Conservation (phyloP, 2,329 filamentous ascomycete species). For the Paecilomyces variotii region DNA sequence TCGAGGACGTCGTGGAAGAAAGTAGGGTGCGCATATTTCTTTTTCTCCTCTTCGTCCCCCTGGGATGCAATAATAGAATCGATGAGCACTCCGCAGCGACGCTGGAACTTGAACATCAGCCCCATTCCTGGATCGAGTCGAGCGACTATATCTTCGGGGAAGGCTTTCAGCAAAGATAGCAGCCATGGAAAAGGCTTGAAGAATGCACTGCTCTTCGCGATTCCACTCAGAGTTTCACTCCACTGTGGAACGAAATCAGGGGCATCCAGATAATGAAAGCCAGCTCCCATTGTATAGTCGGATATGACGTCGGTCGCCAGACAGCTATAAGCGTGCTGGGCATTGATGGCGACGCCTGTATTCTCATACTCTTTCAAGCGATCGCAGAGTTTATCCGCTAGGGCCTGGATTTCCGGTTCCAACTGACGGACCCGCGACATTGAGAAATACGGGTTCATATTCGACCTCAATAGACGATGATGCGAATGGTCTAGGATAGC, state of each 20-base stretch:
- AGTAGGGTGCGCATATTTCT: conserved; percentile 6
- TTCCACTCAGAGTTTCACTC: conserved; percentile 19
- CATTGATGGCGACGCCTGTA: conserved; percentile 8
- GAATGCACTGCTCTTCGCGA: conserved; percentile 13
- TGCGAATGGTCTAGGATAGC: conserved; percentile 20
- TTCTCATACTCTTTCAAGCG: conserved; percentile 14
- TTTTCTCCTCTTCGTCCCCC: not conserved
- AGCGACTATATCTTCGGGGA: conserved; percentile 12
- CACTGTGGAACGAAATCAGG: conserved; percentile 23
- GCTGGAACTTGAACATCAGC: conserved; percentile 13
- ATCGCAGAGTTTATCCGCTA: conserved; percentile 17
- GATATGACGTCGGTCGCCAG: conserved; percentile 41
- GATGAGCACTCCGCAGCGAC: conserved; percentile 9
- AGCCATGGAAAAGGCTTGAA: conserved; percentile 12
- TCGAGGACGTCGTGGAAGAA: conserved; percentile 24
- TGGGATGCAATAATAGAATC: conserved; percentile 6
- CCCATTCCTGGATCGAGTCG: conserved; percentile 6
- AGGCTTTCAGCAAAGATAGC: conserved; percentile 11
- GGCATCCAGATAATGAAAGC: conserved; percentile 23
- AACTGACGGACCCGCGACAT: conserved; percentile 17
- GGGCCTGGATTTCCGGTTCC: conserved; percentile 14
- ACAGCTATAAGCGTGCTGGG: conserved; percentile 29
- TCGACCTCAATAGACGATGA: conserved; percentile 23
- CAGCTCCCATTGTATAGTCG: conserved; percentile 30
- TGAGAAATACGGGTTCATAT: conserved; percentile 31